Percentiles rank a stretch among this genome's conserved stretches.
phyloP scores from a whole-genome alignment of 371 early-diverging fungal species.

The Syncephalis plumigaleata region DNA sequence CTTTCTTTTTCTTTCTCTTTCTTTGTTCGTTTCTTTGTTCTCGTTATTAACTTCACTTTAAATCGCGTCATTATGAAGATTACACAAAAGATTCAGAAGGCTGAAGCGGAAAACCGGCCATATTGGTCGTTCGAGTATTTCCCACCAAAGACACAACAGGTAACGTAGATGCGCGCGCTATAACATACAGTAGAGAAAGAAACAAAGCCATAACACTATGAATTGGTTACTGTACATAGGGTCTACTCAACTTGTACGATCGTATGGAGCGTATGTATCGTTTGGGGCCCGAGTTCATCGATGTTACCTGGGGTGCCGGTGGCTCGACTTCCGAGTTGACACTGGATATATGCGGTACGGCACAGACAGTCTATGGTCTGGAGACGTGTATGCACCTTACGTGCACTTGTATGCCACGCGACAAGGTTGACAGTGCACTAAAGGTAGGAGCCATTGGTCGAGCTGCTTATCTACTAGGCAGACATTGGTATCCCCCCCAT shows the following conservation, averaged over 20 bases:
- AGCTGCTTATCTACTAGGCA: background rate
- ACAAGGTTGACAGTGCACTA: constrained; percentile 60
- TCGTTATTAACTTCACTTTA: too few species aligned
- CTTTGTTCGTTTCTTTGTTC: too few species aligned
- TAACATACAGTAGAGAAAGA: background rate
- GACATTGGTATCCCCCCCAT: background rate
- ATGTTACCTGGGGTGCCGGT: constrained; percentile 91
- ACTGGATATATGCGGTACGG: constrained; percentile 56
- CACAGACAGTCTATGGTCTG: constrained; percentile 74
- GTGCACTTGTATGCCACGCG: constrained; percentile 80
- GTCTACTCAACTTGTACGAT: constrained; percentile 74
- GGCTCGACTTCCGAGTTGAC: constrained; percentile 73
- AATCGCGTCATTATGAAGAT: constrained; percentile 27
- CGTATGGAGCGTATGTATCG: constrained; percentile 80
- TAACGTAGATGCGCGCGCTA: background rate
- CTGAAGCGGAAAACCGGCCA: constrained; percentile 29
- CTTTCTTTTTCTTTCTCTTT: too few species aligned
- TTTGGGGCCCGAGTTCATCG: constrained; percentile 82
- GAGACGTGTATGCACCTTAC: constrained; percentile 88
- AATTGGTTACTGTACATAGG: constrained; percentile 15
- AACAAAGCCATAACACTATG: too few species aligned
- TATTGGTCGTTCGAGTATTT: constrained; percentile 88
- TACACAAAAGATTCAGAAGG: constrained; percentile 39
- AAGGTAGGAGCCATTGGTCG: constrained; percentile 9
- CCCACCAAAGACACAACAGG: constrained; percentile 76